Evolutionary conservation across 2,329 filamentous ascomycete species (phyloP).

Genomic region (Penicillium sp.): DNA sequence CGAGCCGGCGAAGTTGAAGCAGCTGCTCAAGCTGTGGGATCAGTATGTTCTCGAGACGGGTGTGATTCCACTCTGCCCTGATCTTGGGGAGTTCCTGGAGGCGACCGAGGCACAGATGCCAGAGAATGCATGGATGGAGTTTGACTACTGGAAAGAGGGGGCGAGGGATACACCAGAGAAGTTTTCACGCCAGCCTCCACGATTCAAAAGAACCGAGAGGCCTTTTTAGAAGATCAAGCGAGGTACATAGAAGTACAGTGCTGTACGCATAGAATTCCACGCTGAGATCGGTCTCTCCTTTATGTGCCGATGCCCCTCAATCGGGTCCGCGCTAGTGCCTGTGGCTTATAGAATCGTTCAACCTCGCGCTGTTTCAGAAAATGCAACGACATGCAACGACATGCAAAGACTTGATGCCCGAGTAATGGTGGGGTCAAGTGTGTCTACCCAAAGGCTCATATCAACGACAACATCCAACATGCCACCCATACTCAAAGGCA

Average conservation of each 20-base stretch:
- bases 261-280: background rate
- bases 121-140: conserved; percentile 67
- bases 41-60: conserved; percentile 61
- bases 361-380: background rate
- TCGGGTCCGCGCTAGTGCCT: background rate
- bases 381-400: background rate
- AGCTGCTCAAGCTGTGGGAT: conserved; percentile 58
- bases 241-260: background rate
- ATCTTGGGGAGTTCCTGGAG: conserved; percentile 59
- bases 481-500: background rate
- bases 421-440: background rate
- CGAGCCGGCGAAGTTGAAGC: conserved; percentile 47
- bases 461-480: background rate
- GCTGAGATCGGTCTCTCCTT: background rate
- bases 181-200: conserved; percentile 42
- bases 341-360: background rate
- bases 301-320: background rate
- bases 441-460: background rate
- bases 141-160: conserved; percentile 63
- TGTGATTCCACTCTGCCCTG: conserved; percentile 60
- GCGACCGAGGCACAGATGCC: conserved; percentile 66
- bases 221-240: conserved; percentile 25
- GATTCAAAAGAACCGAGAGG: conserved; percentile 38
- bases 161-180: conserved; percentile 51
- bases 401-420: background rate